phyloP scores from a whole-genome alignment of 768 basidiomycete species.

The Macrocybe gigantea region DNA sequence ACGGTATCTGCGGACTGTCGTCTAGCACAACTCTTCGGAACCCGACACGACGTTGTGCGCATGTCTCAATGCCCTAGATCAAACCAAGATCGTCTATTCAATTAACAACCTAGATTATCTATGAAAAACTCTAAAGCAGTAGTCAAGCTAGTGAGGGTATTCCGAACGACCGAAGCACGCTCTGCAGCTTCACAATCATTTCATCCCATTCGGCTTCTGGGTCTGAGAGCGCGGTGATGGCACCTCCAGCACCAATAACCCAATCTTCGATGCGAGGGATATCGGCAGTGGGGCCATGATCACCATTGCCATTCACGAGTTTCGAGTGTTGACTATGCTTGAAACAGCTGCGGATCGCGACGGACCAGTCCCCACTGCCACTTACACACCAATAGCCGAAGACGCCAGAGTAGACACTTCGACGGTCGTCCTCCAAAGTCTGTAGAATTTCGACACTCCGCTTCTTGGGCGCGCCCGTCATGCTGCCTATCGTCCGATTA shows the following conservation, averaged over 20 bases:
- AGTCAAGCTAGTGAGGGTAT: constrained; percentile 17
- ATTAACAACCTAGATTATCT: no score
- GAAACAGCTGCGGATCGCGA: constrained; percentile 91
- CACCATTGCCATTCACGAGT: constrained; percentile 17
- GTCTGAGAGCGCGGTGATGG: constrained; percentile 90
- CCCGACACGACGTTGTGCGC: no score
- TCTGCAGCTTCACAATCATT: constrained; percentile 81
- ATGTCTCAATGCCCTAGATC: no score
- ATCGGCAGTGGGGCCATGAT: background rate
- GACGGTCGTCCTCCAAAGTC: constrained; percentile 62
- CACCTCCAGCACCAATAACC: constrained; percentile 90
- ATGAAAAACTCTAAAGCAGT: no score
- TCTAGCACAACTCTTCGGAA: no score
- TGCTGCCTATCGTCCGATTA: constrained; percentile 56
- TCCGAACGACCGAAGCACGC: constrained; percentile 64
- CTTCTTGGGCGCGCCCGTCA: constrained; percentile 97
- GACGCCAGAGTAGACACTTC: constrained; percentile 87
- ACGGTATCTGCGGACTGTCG: no score
- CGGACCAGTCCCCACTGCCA: constrained; percentile 88
- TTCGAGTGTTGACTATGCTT: constrained; percentile 31
- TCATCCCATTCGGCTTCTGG: constrained; percentile 91
- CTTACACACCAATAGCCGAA: constrained; percentile 91
- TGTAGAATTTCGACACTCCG: constrained; percentile 89
- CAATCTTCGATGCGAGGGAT: constrained; percentile 44
- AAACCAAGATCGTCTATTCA: no score